Percentiles rank a stretch among this genome's conserved stretches.
Evolutionary conservation across 371 early-diverging fungal genomes (phyloP).

Genomic region (Syncephalastrum racemosum): DNA sequence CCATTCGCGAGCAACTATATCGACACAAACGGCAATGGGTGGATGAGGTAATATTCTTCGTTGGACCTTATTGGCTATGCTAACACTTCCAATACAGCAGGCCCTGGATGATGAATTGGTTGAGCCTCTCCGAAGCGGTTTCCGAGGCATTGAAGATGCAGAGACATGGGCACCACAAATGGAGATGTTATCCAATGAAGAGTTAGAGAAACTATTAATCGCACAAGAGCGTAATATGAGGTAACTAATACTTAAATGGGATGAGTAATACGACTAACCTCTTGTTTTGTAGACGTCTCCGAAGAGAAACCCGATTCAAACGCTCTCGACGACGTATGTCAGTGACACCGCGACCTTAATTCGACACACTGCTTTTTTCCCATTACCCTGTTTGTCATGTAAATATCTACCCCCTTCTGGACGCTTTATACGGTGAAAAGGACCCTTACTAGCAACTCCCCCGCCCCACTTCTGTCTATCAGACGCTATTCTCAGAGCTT

Average conservation of each 20-base stretch:
- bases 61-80: not conserved
- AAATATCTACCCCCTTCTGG: too few relatives aligned
- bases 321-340: slow-evolving; percentile 23
- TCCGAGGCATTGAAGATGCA: slow-evolving; percentile 67
- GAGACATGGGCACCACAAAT: slow-evolving; percentile 82
- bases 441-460: too few relatives aligned
- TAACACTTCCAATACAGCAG: slow-evolving; percentile 10
- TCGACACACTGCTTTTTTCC: not conserved
- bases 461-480: too few relatives aligned
- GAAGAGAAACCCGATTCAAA: slow-evolving; percentile 28
- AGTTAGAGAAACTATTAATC: slow-evolving; percentile 75
- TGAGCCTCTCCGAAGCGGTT: slow-evolving; percentile 53
- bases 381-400: not conserved
- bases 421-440: too few relatives aligned
- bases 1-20: slow-evolving; percentile 86
- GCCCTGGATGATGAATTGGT: slow-evolving; percentile 41
- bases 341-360: slow-evolving; percentile 21
- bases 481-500: too few relatives aligned
- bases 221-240: slow-evolving; percentile 83
- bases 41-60: slow-evolving; percentile 41
- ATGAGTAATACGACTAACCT: not conserved
- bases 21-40: slow-evolving; percentile 67
- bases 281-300: slow-evolving; percentile 17
- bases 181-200: slow-evolving; percentile 77
- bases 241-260: slow-evolving; percentile 10